Evolutionary conservation across 495 filamentous ascomycete genomes (phyloP), one percentile per base, ranked within the genome.

Genomic region (Umbilicaria muhlenbergii): DNA sequence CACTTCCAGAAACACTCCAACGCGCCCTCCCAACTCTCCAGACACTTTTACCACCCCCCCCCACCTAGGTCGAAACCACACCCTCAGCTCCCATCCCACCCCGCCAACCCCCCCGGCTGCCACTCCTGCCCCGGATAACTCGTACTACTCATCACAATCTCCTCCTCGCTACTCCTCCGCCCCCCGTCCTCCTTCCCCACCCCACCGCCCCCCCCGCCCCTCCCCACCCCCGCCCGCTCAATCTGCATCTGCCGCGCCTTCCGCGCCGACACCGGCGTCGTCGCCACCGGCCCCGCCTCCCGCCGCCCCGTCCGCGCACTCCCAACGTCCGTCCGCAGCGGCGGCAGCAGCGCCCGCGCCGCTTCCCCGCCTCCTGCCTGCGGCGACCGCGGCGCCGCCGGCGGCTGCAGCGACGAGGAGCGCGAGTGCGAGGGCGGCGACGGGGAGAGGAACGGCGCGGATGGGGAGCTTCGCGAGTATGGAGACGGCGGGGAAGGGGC

Each of bases 121-220:
- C 83, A 88, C 60, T 85, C 83, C 64, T 87, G 81, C 1, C 83
- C 83, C 2, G 83, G 83, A 54, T 86, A 89, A 21, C 78, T 75
- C 11, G 83, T 86, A 7, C 81, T 78, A 35, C 69, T 81, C 83
- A 89, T 89, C 31, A 70, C 56, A 32, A 71, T 65, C 36, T 67
- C 65, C 17, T 80, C 77, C 19, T 64, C 60, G 28, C 21, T 46
- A n/a, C 16, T 42, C 42, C 12, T 42, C 31, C 41, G 11, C 11
- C 32, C 16, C 21, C 32, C 17, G 10, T 11, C 11, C 7, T 19
- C 16, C 49, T 1, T 7, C 24, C 37, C 15, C 18, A 18, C 5
- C 19, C 36, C 5, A 4, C n/a, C 32, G 21, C 21, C 45, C 48
- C 48, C 44, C 45, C 51, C 43, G 32, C 45, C 11, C 34, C 16